These are phyloP conservation scores for Monosporascus sp. DNA, from an alignment of 2,329 filamentous ascomycete species.

Conservation along the genomic window DNA sequence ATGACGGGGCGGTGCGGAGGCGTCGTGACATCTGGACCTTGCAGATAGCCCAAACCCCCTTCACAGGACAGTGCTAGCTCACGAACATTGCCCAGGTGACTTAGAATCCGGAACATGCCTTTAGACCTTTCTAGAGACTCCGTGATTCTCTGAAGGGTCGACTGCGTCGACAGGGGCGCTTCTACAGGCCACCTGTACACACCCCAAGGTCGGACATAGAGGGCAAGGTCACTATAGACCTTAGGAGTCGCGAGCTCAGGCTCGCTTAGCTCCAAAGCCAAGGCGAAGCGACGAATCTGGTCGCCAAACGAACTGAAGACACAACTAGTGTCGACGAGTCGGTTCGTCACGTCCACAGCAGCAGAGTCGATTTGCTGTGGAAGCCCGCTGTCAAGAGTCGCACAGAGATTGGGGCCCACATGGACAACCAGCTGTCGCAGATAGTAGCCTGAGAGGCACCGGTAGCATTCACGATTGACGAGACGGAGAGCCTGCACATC, in stretches of 20 bases:
- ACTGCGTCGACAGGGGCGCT: slow-evolving; percentile 54
- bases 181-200: slow-evolving; percentile 59
- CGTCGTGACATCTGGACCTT: slow-evolving; percentile 54
- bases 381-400: slow-evolving; percentile 36
- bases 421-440: slow-evolving; percentile 59
- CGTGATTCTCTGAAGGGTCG: slow-evolving; percentile 55
- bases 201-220: slow-evolving; percentile 57
- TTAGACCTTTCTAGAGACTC: slow-evolving; percentile 58
- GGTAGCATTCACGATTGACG: slow-evolving; percentile 50
- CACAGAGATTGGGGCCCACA: slow-evolving; percentile 61
- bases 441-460: slow-evolving; percentile 27
- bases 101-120: slow-evolving; percentile 57
- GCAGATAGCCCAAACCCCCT: slow-evolving; percentile 63
- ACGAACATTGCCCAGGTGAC: slow-evolving; percentile 47
- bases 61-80: slow-evolving; percentile 66
- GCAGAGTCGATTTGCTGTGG: slow-evolving; percentile 12
- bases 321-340: slow-evolving; percentile 30
- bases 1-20: slow-evolving; percentile 31
- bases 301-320: slow-evolving; percentile 58
- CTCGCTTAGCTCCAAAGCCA: slow-evolving; percentile 65
- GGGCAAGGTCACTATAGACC: slow-evolving; percentile 50
- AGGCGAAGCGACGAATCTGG: slow-evolving; percentile 58
- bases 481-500: slow-evolving; percentile 47
- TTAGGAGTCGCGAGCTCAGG: slow-evolving; percentile 44
- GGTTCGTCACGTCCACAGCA: slow-evolving; percentile 13